Evolutionary conservation across 169 alveolate genomes (phyloP), one percentile per base, ranked within the genome.

Genomic region (Cryptosporidium sp.): DNA sequence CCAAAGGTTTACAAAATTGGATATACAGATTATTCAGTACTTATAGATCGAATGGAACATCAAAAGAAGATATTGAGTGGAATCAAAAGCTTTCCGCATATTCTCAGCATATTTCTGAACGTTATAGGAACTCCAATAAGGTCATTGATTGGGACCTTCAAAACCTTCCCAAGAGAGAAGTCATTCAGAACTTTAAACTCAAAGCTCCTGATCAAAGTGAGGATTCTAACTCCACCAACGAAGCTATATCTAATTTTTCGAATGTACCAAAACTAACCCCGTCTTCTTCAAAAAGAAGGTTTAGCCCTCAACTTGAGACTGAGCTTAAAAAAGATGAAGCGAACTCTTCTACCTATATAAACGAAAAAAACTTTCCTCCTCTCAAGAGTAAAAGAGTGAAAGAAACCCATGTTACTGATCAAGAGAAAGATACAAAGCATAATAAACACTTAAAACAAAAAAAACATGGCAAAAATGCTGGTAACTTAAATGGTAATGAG

Each of bases 1-100:
- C 62, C 44, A 69, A 69, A 45, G 62, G 58, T 9, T 21, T 80
- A 9, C 89, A 80, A 62, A 80, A 80, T n/a, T 80, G 89, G 89
- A 60, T 80, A 5, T 65, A 62, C 39, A 35, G 75, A 31, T 52
- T 80, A 3, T 42, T 62, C 31, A 62, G 80, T 33, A 21, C 89
- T 5, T 80, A 80, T 14, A 62, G 89, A 44, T 80, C 89, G 6
- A 62, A 80, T 65, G 89, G 89, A 14, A 61, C 62, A 8, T 80
- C 89, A 61, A 67, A 48, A n/a, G 75, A 80, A 14, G 89, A 80
- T 42, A 61, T 80, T 18, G 89, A 80, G 29, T 80, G 89, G 89
- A 80, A 80, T 42, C 56, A 80, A 29, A 80, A 80, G 44, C 73
- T 80, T 29, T 80, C 68, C 14, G 9, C 37, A 9, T 80, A 80